phyloP scores from a whole-genome alignment of 495 filamentous ascomycete species.

The Choiromyces venosus region DNA sequence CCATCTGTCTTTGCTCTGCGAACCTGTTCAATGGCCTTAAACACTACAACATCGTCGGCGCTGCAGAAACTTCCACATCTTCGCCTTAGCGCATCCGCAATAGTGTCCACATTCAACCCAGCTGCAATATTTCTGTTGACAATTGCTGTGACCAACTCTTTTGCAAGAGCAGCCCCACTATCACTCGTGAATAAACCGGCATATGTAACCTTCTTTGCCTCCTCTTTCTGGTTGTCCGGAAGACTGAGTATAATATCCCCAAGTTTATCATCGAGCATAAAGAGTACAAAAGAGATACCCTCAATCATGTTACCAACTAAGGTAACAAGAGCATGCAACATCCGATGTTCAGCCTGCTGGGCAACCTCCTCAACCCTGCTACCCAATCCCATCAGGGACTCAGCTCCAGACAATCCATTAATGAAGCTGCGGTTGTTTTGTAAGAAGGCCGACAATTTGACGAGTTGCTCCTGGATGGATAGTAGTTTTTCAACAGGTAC shows the following conservation, averaged over 20 bases:
- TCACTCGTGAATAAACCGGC: slow-evolving; percentile 74
- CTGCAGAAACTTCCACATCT: slow-evolving; percentile 96
- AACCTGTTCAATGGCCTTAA: slow-evolving; percentile 92
- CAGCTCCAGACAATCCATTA: slow-evolving; percentile 81
- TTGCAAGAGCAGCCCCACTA: slow-evolving; percentile 82
- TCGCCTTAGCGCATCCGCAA: slow-evolving; percentile 83
- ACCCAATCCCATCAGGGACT: slow-evolving; percentile 62
- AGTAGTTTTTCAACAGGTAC: slow-evolving; percentile 61
- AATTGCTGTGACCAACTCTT: slow-evolving; percentile 93
- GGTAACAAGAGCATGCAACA: slow-evolving; percentile 74
- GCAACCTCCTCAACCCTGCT: slow-evolving; percentile 84
- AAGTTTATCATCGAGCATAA: slow-evolving; percentile 86
- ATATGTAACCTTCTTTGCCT: slow-evolving; percentile 71
- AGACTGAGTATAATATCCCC: slow-evolving; percentile 80
- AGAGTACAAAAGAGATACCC: slow-evolving; percentile 88
- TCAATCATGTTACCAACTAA: slow-evolving; percentile 83
- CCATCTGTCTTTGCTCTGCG: slow-evolving; percentile 73
- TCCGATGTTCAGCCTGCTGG: slow-evolving; percentile 87
- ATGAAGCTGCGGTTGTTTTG: slow-evolving; percentile 80
- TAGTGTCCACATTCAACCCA: slow-evolving; percentile 92
- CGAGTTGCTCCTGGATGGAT: slow-evolving; percentile 70
- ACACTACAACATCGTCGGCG: slow-evolving; percentile 90
- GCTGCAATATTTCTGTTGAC: slow-evolving; percentile 95
- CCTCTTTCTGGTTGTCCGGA: slow-evolving; percentile 60
- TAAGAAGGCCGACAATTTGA: slow-evolving; percentile 72